Percentiles rank a stretch among this genome's conserved stretches.
phyloP scores from a whole-genome alignment of 805 yeast species.

The Wickerhamiella azyma region DNA sequence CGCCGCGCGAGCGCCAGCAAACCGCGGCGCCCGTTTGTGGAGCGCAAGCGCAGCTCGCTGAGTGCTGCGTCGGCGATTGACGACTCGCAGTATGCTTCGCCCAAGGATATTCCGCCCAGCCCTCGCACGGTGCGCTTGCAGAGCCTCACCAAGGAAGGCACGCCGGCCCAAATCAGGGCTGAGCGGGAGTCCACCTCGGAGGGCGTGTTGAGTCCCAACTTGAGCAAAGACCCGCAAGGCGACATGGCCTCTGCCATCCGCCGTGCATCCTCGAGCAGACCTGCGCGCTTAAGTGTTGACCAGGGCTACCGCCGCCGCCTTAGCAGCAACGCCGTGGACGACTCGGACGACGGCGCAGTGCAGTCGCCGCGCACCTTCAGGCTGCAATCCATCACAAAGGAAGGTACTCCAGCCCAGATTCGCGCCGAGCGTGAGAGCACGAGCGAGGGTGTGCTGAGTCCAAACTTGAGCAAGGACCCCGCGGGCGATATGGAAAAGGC shows the following conservation, averaged over 20 bases:
- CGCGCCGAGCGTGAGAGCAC: conserved; percentile 5
- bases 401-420: not conserved
- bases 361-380: not conserved
- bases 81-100: not conserved
- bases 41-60: not conserved
- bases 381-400: not conserved
- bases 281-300: not conserved
- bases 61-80: not conserved
- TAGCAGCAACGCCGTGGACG: not conserved
- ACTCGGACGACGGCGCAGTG: not conserved
- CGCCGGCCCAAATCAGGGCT: not conserved
- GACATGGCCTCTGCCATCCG: conserved; percentile 4
- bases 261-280: not conserved
- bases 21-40: not conserved
- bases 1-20: not conserved
- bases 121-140: not conserved
- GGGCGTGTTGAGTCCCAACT: conserved; percentile 1
- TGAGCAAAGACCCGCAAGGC: not conserved
- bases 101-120: not conserved
- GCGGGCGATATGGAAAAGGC: conserved; percentile 1
- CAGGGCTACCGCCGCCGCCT: not conserved
- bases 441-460: not conserved
- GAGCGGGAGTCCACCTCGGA: conserved; percentile 4
- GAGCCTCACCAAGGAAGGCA: not conserved
- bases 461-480: not conserved